Percentiles rank a stretch among this genome's conserved stretches.
phyloP scores from a whole-genome alignment of 768 basidiomycete genomes.

The Auriculariales sp. region DNA sequence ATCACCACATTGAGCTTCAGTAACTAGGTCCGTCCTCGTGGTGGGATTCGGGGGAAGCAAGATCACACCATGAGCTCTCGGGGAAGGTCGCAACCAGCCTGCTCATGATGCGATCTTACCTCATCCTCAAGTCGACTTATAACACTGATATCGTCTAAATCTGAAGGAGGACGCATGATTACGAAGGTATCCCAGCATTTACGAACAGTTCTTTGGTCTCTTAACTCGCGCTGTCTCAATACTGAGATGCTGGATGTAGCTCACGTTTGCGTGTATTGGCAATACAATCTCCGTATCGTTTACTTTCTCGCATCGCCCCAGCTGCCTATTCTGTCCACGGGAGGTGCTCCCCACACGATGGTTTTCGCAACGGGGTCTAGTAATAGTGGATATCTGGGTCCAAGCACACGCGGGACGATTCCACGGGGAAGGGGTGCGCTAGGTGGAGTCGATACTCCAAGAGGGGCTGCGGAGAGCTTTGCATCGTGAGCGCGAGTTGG shows the following conservation, averaged over 20 bases:
- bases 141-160: background rate
- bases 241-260: background rate
- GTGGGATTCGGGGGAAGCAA: background rate
- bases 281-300: background rate
- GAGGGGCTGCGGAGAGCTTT: background rate
- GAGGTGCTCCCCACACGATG: conserved; percentile 58
- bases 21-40: too few relatives aligned
- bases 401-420: conserved; percentile 28
- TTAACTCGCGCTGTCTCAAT: background rate
- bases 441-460: conserved; percentile 1
- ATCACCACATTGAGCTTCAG: too few relatives aligned
- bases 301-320: conserved; percentile 16
- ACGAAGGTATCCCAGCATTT: background rate
- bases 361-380: conserved; percentile 51
- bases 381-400: conserved; percentile 30
- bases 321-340: conserved; percentile 46
- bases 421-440: conserved; percentile 20
- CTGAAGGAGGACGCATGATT: too few relatives aligned
- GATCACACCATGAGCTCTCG: background rate
- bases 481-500: conserved; percentile 1
- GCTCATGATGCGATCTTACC: background rate
- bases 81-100: background rate
- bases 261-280: background rate
- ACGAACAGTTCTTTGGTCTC: background rate
- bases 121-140: background rate